These are phyloP conservation scores for Calocybe gangraenosa DNA, from an alignment of 768 basidiomycete genomes.

Conservation along the genomic window DNA sequence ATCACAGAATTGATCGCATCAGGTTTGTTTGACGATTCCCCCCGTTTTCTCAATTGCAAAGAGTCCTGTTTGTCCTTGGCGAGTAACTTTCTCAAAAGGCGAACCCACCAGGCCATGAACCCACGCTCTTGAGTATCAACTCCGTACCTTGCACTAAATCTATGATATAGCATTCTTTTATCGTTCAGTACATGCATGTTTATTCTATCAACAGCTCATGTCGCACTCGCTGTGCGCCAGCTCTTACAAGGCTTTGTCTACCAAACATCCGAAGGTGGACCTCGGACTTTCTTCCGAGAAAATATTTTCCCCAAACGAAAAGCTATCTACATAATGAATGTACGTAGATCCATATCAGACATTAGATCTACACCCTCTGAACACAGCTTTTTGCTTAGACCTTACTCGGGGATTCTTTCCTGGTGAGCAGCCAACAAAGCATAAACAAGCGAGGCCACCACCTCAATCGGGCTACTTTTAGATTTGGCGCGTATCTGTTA, in stretches of 20 bases:
- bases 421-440: conserved; percentile 10
- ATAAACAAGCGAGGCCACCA: not conserved
- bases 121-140: too few species aligned
- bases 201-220: conserved; percentile 22
- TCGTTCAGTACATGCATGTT: conserved; percentile 22
- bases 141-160: too few species aligned
- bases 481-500: conserved; percentile 25
- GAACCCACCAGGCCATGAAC: too few species aligned
- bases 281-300: conserved; percentile 17
- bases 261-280: conserved; percentile 12
- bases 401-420: conserved; percentile 21
- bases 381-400: conserved; percentile 13
- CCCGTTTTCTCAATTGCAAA: too few species aligned
- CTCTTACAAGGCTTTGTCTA: conserved; percentile 23
- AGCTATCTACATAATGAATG: conserved; percentile 25
- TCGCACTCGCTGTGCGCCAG: conserved; percentile 20
- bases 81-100: too few species aligned
- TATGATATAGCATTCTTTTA: conserved; percentile 16
- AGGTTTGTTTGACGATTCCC: too few species aligned
- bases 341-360: conserved; percentile 8
- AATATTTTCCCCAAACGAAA: conserved; percentile 25
- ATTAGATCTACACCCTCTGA: not conserved
- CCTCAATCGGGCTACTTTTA: conserved; percentile 1
- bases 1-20: too few species aligned
- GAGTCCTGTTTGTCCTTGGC: too few species aligned